Evolutionary conservation across 2,329 filamentous ascomycete genomes (phyloP).

Genomic region (Trichoderma citrinoviride): DNA sequence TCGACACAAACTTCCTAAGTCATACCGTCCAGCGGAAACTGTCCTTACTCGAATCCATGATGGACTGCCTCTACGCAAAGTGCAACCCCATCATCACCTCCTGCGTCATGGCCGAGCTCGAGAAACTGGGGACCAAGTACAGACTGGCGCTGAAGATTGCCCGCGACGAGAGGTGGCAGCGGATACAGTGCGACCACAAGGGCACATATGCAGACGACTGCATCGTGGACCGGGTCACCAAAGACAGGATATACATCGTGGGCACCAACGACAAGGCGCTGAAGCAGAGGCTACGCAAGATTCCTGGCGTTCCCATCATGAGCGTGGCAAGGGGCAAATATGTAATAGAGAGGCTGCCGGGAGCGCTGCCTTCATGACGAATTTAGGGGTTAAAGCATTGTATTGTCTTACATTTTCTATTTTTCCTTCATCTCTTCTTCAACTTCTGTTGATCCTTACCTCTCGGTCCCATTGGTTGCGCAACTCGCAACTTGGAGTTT

Average conservation of each 20-base stretch:
- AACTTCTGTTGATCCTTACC: neutral
- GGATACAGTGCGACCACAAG: constrained; percentile 86
- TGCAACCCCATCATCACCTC: constrained; percentile 82
- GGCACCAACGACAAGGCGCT: constrained; percentile 76
- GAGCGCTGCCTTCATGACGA: constrained; percentile 62
- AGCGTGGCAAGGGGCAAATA: constrained; percentile 88
- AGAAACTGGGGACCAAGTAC: constrained; percentile 88
- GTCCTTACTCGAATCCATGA: constrained; percentile 80
- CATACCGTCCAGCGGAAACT: constrained; percentile 91
- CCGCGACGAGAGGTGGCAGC: constrained; percentile 82
- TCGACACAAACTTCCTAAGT: constrained; percentile 84
- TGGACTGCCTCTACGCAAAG: constrained; percentile 92
- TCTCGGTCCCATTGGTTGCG: neutral
- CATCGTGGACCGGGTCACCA: constrained; percentile 69
- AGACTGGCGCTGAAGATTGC: constrained; percentile 82
- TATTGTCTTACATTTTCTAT: neutral
- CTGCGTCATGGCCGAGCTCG: constrained; percentile 77
- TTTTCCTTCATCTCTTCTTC: neutral
- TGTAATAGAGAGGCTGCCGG: constrained; percentile 86
- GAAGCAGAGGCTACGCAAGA: constrained; percentile 78
- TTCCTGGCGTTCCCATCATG: constrained; percentile 65
- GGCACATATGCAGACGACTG: constrained; percentile 82
- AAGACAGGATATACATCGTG: constrained; percentile 75
- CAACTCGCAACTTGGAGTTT: constrained; percentile 20
- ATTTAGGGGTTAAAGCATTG: neutral